Evolutionary conservation across 495 filamentous ascomycete genomes (phyloP).

Genomic region (Xylaria sp.): DNA sequence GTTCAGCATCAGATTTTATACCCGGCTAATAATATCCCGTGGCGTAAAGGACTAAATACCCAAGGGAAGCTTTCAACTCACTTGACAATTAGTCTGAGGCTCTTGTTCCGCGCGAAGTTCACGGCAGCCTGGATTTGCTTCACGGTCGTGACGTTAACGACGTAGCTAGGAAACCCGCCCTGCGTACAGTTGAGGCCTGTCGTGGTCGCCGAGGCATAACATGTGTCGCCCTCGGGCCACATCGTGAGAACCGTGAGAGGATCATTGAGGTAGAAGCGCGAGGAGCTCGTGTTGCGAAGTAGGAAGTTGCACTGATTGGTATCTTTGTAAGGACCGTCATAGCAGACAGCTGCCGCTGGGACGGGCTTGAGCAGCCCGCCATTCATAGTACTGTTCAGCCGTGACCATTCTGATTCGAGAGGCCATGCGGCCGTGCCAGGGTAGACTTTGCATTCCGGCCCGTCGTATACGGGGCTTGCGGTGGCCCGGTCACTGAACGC

Average conservation of each 20-base stretch:
- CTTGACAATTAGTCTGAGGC: constrained; percentile 67
- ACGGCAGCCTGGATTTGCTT: constrained; percentile 65
- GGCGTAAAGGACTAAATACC: no score
- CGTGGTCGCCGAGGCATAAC: constrained; percentile 44
- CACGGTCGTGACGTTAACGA: constrained; percentile 63
- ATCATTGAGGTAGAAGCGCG: constrained; percentile 45
- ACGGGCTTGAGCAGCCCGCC: constrained; percentile 57
- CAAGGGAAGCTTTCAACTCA: constrained; percentile 47
- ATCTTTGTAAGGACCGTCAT: constrained; percentile 55
- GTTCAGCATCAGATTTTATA: constrained; percentile 48
- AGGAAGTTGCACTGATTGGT: constrained; percentile 47
- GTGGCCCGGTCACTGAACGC: constrained; percentile 38
- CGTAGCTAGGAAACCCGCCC: constrained; percentile 65
- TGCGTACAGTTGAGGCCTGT: constrained; percentile 54
- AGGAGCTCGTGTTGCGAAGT: constrained; percentile 33
- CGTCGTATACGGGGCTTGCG: constrained; percentile 16
- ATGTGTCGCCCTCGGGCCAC: constrained; percentile 53
- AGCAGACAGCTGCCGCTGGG: constrained; percentile 61
- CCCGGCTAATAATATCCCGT: constrained; percentile 47
- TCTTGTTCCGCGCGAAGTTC: constrained; percentile 66
- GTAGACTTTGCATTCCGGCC: constrained; percentile 54
- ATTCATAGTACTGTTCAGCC: constrained; percentile 53
- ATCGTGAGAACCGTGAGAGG: constrained; percentile 43
- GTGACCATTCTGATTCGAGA: constrained; percentile 47
- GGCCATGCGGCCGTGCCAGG: constrained; percentile 59